Evolutionary conservation across 2,329 filamentous ascomycete species (phyloP).

Genomic region (Xenosphaeropsis pyriputrescens): DNA sequence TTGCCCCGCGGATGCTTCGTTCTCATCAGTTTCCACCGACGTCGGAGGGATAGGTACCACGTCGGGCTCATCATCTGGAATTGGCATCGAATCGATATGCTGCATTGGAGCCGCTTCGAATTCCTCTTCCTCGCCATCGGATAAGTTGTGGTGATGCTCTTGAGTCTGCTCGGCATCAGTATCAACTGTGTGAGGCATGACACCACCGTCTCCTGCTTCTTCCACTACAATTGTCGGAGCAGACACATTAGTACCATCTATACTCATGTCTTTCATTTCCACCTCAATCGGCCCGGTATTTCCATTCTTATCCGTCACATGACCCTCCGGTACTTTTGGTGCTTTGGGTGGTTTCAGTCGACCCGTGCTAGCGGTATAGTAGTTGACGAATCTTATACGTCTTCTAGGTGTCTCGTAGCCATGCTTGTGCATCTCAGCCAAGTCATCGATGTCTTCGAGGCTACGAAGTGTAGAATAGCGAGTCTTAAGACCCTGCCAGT

Average conservation of each 20-base stretch:
- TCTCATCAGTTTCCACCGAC: slow-evolving; percentile 1
- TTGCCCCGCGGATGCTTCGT: slow-evolving; percentile 1
- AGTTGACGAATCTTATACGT: slow-evolving; percentile 71
- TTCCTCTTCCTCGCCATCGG: neutral
- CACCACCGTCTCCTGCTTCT: slow-evolving; percentile 23
- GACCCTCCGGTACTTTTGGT: slow-evolving; percentile 5
- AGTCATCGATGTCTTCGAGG: slow-evolving; percentile 56
- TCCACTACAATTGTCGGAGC: slow-evolving; percentile 25
- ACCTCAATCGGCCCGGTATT: slow-evolving; percentile 5
- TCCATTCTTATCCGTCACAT: slow-evolving; percentile 7
- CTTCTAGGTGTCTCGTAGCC: slow-evolving; percentile 18
- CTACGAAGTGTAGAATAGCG: slow-evolving; percentile 57
- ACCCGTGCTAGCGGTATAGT: slow-evolving; percentile 78
- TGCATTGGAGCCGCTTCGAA: slow-evolving; percentile 15
- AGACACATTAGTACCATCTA: slow-evolving; percentile 3
- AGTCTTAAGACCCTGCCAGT: slow-evolving; percentile 53
- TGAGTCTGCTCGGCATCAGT: slow-evolving; percentile 12
- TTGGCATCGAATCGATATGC: slow-evolving; percentile 24
- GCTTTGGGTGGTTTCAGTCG: slow-evolving; percentile 37
- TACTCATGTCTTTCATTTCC: slow-evolving; percentile 11
- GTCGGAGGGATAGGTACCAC: neutral
- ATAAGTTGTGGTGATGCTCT: slow-evolving; percentile 9
- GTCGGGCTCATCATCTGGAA: slow-evolving; percentile 14
- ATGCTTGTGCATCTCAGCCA: slow-evolving; percentile 15
- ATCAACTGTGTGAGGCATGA: slow-evolving; percentile 15